Conservation (phyloP, 2,329 filamentous ascomycete species). For the Colletotrichum lini region DNA sequence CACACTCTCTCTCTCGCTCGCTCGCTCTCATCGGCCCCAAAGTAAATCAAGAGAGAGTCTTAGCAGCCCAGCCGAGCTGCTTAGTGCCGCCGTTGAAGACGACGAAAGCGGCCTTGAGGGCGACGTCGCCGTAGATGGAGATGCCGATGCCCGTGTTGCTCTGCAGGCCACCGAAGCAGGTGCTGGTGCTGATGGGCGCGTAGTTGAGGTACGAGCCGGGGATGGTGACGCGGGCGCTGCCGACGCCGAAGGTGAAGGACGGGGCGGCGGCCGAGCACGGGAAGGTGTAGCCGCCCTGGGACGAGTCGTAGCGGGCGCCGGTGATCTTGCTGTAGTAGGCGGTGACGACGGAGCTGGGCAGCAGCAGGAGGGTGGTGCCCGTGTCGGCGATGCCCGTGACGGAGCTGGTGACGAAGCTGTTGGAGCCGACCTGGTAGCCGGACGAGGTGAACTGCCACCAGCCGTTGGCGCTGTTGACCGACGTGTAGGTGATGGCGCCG, state of each 20-base stretch:
- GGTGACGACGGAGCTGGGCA: slow-evolving; percentile 45
- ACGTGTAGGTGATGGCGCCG: slow-evolving; percentile 69
- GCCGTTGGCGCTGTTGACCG: slow-evolving; percentile 68
- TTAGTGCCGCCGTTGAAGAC: slow-evolving; percentile 65
- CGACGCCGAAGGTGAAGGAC: slow-evolving; percentile 59
- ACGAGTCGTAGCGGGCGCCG: slow-evolving; percentile 44
- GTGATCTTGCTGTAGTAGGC: slow-evolving; percentile 47
- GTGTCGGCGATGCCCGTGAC: slow-evolving; percentile 47
- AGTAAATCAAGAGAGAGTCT: slow-evolving; percentile 38
- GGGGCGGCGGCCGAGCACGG: slow-evolving; percentile 61
- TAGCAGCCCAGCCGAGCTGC: slow-evolving; percentile 56
- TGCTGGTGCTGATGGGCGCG: slow-evolving; percentile 56
- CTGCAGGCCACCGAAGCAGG: slow-evolving; percentile 75
- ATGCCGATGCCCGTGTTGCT: slow-evolving; percentile 49
- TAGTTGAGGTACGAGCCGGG: slow-evolving; percentile 60
- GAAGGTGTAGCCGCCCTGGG: slow-evolving; percentile 53
- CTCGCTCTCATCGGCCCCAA: neutral
- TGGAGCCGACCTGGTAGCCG: slow-evolving; percentile 44
- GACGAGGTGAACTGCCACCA: slow-evolving; percentile 73
- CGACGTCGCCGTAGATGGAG: slow-evolving; percentile 74
- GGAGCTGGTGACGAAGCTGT: slow-evolving; percentile 32
- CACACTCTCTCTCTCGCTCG: neutral
- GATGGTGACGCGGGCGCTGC: slow-evolving; percentile 59
- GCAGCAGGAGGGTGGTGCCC: slow-evolving; percentile 48
- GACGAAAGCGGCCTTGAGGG: slow-evolving; percentile 74